Percentiles rank a stretch among this genome's conserved stretches.
These are phyloP conservation scores for Lipomyces spencermartinsiae DNA, from an alignment of 805 yeast species.

Conservation along the genomic window DNA sequence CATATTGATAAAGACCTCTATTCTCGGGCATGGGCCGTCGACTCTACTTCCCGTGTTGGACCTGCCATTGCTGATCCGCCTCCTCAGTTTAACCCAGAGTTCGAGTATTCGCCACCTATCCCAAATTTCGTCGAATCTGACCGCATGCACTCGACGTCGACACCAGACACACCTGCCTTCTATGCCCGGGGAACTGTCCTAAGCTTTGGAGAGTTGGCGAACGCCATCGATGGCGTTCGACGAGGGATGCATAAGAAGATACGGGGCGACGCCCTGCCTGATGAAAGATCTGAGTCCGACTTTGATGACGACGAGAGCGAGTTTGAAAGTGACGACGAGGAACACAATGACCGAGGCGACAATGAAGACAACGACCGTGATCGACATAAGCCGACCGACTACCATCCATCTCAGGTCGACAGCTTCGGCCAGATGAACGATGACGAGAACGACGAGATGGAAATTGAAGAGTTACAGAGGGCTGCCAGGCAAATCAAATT, in stretches of 20 bases:
- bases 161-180: constrained; percentile 9
- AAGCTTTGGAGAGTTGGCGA: neutral
- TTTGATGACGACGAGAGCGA: constrained; percentile 32
- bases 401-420: neutral
- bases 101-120: constrained; percentile 33
- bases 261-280: neutral
- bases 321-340: constrained; percentile 25
- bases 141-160: neutral
- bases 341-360: constrained; percentile 41
- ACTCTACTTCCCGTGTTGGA: neutral
- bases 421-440: constrained; percentile 10
- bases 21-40: constrained; percentile 26
- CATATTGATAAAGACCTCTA: constrained; percentile 28
- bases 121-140: constrained; percentile 29
- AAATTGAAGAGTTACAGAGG: constrained; percentile 48
- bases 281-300: constrained; percentile 26
- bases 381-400: constrained; percentile 2
- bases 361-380: constrained; percentile 40
- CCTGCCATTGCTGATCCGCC: constrained; percentile 10
- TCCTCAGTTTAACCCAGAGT: constrained; percentile 24
- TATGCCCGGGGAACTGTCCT: neutral
- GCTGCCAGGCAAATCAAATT: constrained; percentile 46
- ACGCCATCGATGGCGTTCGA: constrained; percentile 10
- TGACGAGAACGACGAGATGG: constrained; percentile 50
- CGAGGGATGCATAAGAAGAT: constrained; percentile 5